phyloP scores from a whole-genome alignment of 2,329 filamentous ascomycete genomes.

The Penicillium italicum region DNA sequence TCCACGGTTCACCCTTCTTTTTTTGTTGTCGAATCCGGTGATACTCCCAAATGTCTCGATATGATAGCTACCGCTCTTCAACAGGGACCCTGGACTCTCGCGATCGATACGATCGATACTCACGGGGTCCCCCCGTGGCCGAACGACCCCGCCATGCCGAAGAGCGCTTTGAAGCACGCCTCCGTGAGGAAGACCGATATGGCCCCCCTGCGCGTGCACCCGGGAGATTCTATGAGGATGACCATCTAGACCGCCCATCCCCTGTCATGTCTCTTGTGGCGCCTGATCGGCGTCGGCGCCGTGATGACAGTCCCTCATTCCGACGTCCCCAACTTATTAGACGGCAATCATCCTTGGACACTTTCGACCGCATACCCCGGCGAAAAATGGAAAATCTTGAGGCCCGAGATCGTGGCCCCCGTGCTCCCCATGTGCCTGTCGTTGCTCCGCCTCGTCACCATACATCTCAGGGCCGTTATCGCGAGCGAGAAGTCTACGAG shows the following conservation, averaged over 20 bases:
- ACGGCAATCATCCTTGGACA: constrained; percentile 85
- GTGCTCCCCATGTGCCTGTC: constrained; percentile 64
- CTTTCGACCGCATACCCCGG: constrained; percentile 72
- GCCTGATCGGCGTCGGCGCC: constrained; percentile 54
- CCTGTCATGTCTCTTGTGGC: constrained; percentile 53
- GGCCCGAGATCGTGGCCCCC: constrained; percentile 40
- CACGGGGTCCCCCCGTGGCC: constrained; percentile 35
- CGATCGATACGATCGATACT: constrained; percentile 43
- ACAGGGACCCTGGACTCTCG: constrained; percentile 35
- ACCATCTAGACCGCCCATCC: constrained; percentile 43
- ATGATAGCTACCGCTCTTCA: constrained; percentile 37
- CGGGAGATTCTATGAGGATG: constrained; percentile 42
- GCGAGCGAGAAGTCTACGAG: constrained; percentile 58
- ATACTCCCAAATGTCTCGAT: constrained; percentile 34
- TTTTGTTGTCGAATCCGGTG: constrained; percentile 1
- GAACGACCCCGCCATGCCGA: constrained; percentile 37
- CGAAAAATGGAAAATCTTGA: constrained; percentile 48
- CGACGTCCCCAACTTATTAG: constrained; percentile 67
- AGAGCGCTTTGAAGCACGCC: constrained; percentile 34
- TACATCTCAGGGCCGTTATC: constrained; percentile 55
- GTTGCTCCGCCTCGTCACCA: constrained; percentile 43
- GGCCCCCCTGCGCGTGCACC: constrained; percentile 42
- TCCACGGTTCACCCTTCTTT: constrained; percentile 31
- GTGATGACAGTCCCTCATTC: constrained; percentile 49
- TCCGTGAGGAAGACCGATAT: constrained; percentile 42